Evolutionary conservation across 768 basidiomycete species (phyloP).

Genomic region (Termitomyces heimii): DNA sequence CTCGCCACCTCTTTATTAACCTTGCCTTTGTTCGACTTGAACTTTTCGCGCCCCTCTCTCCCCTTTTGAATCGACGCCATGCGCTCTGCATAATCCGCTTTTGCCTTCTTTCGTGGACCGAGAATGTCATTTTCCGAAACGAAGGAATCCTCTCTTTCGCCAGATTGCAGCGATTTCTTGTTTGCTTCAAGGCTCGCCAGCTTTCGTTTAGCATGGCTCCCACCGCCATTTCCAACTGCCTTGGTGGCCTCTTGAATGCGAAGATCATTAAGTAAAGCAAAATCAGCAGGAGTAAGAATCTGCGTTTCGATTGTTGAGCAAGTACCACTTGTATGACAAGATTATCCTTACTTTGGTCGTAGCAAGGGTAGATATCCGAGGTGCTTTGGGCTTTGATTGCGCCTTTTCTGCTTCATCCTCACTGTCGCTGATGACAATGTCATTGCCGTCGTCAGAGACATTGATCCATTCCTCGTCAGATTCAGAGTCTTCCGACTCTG

Average conservation of each 20-base stretch:
- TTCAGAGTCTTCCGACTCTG: constrained; percentile 53
- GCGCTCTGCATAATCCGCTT: constrained; percentile 90
- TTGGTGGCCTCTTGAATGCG: constrained; percentile 72
- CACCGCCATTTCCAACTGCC: constrained; percentile 64
- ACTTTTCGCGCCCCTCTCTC: constrained; percentile 92
- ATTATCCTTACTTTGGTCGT: constrained; percentile 64
- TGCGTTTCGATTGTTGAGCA: constrained; percentile 22
- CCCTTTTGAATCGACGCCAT: constrained; percentile 90
- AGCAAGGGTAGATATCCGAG: constrained; percentile 59
- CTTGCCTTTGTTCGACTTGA: constrained; percentile 86
- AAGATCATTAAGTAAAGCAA: constrained; percentile 85
- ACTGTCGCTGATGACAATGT: constrained; percentile 80
- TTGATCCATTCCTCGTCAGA: constrained; percentile 77
- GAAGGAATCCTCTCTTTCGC: constrained; percentile 50
- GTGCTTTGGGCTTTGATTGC: constrained; percentile 26
- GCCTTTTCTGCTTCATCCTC: constrained; percentile 70
- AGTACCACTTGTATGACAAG: not conserved
- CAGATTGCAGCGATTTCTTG: constrained; percentile 47
- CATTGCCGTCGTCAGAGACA: constrained; percentile 65
- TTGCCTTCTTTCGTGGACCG: constrained; percentile 89
- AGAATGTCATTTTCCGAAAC: constrained; percentile 90
- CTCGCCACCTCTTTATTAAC: constrained; percentile 77
- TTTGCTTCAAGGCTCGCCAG: constrained; percentile 73
- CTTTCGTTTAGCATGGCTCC: constrained; percentile 83
- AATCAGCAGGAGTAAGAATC: constrained; percentile 98